Base-by-base conservation (phyloP, 306 rosid species). In the Cyamopsis tetragonoloba region DNA sequence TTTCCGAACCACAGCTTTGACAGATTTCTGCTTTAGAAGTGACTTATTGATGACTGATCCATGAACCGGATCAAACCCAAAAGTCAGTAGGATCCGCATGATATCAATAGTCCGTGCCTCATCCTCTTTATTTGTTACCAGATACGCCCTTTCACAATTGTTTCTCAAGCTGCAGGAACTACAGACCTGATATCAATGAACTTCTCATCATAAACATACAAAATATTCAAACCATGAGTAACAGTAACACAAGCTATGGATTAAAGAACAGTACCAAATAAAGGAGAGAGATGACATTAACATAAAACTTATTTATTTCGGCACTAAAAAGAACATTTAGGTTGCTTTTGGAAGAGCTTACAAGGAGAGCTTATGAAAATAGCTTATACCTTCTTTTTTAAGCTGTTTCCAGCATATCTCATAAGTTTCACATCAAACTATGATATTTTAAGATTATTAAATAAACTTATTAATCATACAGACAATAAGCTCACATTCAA, bases 161-260 rank as follows among this genome's bases (percentile, higher is more conserved):
- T 79, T 89, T 76, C 98, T 89, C 88, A 93, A 86, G 83, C 85
- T 88, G 90, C 97, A 93, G 83, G 98, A 89, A 88, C 97, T 93
- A 77, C 98, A 93, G 70, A 93, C 98, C 98, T 93, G 89, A 70
- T 66, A 85, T 56, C 63, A 84, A 79, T 31, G 66, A 54, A 74
- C 27, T 34, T 72, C 31, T 53, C 50, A 48, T 81, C 79, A 72
- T 61, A 30, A 43, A 68, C 43, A 60, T 18, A 64, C 65, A 72
- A 28, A 68, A 47, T 13, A 50, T 12, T 20, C 46, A 43, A 18
- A 47, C 61, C 26, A 34, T 3, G 34, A 46, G 50, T 31, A 28
- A 62, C 42, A 46, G 50, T 31, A 28, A 62, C 42, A 66, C 10
- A 43, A 31, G 31, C 53, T 59, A 41, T 6, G 27, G 22, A 23